Base-by-base conservation (phyloP, 495 filamentous ascomycete species). In the Penicillium alfredii region DNA sequence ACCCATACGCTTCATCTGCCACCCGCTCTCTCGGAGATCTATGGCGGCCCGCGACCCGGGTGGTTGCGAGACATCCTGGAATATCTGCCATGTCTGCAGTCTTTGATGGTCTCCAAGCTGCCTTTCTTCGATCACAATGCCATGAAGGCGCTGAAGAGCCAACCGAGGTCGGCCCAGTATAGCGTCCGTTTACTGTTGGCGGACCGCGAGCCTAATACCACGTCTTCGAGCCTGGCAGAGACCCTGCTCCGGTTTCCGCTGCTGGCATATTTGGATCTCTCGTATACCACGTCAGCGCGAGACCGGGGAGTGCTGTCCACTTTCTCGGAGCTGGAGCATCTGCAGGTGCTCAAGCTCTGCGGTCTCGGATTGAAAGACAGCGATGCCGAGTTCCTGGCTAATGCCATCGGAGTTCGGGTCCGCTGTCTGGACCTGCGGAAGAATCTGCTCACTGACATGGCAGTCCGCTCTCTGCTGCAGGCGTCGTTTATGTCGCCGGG, bases 1-100 rank as follows among this genome's bases (percentile, higher is more conserved):
- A 80, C 76, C 9, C 79, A 81, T 47, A 83, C 79, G 1, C 66
- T 83, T 21, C 76, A 82, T 56, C 63, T 83, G n/a, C 78, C 78
- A 8, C 78, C 79, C 9, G 78, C 79, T 11, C 62, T 80, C 15
- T 76, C 76, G 5, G 79, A 83, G 49, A 72, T 81, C 27, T 83
- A 80, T 56, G 76, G 71, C 42, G 74, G 76, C 8, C 76, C 77
- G 4, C 72, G 75, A 37, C 63, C 66, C 8, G 72, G 69, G 32
- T 83, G 79, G 79, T 60, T 83, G 12, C 61, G 69, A 30, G 77
- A 83, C 39, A 64, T 82, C 17, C 63, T 83, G 10, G 73, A 77
- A 22, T 71, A 64, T 13, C 55, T 82, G 13, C 79, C 78, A 1
- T 70, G 68, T 23, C 58, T 83, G 12, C 79, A 82, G 45, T 76